phyloP scores from a whole-genome alignment of 2,329 filamentous ascomycete species.

The Diaporthe ampelina region DNA sequence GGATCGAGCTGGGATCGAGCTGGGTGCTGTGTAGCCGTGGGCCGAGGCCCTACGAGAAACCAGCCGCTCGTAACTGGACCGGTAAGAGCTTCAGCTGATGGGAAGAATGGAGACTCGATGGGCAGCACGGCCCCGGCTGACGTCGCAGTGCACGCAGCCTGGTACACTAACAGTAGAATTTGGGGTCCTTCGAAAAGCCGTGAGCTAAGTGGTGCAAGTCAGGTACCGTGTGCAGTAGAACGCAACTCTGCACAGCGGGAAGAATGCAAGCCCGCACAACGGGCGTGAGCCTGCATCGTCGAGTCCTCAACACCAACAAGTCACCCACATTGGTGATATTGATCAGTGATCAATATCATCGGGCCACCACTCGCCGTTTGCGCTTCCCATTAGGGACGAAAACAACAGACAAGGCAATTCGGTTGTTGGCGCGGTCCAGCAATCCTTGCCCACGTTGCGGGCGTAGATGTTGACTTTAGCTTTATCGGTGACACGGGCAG shows the following conservation, averaged over 20 bases:
- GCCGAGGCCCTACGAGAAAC: neutral
- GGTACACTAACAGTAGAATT: neutral
- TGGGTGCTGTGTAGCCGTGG: neutral
- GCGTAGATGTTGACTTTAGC: slow-evolving; percentile 23
- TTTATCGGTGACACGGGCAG: slow-evolving; percentile 31
- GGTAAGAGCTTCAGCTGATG: slow-evolving; percentile 22
- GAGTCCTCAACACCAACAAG: neutral
- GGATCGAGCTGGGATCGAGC: slow-evolving; percentile 9
- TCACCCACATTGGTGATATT: neutral
- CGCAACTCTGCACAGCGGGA: neutral
- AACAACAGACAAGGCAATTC: neutral
- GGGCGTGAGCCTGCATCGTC: neutral
- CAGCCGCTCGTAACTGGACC: neutral
- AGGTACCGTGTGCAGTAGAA: neutral
- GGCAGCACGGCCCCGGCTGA: slow-evolving; percentile 15
- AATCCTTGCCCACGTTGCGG: slow-evolving; percentile 4
- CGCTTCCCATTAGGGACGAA: neutral
- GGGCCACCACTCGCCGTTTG: slow-evolving; percentile 10
- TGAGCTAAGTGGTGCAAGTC: neutral
- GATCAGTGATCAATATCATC: neutral
- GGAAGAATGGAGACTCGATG: neutral
- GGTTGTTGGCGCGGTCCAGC: slow-evolving; percentile 7
- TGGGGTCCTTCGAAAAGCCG: neutral
- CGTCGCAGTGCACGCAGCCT: slow-evolving; percentile 4
- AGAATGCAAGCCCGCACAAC: neutral